Evolutionary conservation across 2,329 filamentous ascomycete species (phyloP), one percentile per base, ranked within the genome.

Genomic region (Neofusicoccum parvum): DNA sequence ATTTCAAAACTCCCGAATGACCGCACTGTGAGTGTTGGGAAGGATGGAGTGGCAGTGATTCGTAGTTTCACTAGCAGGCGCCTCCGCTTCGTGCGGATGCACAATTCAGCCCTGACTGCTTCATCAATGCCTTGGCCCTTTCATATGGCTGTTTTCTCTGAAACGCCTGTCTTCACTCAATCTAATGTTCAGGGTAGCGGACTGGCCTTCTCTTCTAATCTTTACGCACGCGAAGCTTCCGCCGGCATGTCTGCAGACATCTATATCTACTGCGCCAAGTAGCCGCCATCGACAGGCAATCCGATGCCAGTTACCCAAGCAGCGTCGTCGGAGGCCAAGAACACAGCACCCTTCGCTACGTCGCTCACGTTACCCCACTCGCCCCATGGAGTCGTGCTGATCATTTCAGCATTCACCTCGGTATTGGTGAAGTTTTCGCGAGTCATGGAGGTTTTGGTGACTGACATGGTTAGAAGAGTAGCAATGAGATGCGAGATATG

Each of bases 241-340:
- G 37, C 14, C 11, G 14, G 37, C 14, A 11, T 39, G 11, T n/a
- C 15, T 34, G 37, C 20, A 15, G 23, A 32, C 12, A 15, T 27
- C 23, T 23, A 65, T 45, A 15, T 27, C n/a, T 36, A 65, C 54
- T 62, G 53, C 27, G 56, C 64, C 56, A 54, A 36, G 71, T 75
- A 81, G 4, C 80, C 80, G n/a, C 80, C 80, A 73, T 82, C 80
- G 4, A 82, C 75, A 5, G 77, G 71, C 56, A 81, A 65, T 12
- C 71, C 70, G 9, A 77, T 72, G 2, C 80, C 80, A 27, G 80
- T 81, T 5, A 81, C 71, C 75, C 76, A 82, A 17, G 69, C 71
- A 0, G 78, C 79, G 69, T 82, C 80, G n/a, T 80, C 79, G 56
- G 79, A 80, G 1, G 78, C 78, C 34, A 83, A 66, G 67, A 79